These are phyloP conservation scores for Lachancea quebecensis DNA, from an alignment of 805 yeast species.

Conservation along the genomic window DNA sequence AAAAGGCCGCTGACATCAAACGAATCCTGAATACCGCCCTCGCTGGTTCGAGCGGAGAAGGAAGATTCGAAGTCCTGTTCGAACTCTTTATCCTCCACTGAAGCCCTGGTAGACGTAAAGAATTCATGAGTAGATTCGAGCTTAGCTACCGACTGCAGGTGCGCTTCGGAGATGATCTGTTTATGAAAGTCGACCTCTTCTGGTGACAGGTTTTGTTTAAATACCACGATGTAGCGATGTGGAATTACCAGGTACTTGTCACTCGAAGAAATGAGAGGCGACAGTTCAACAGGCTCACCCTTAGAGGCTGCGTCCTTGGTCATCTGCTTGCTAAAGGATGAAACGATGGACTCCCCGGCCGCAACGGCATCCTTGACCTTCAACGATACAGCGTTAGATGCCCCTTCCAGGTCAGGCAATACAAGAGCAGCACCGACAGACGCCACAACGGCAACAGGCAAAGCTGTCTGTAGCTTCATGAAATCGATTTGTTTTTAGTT, in stretches of 20 bases:
- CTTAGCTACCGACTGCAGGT: slow-evolving; percentile 37
- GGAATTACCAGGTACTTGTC: slow-evolving; percentile 48
- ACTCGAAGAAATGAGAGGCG: slow-evolving; percentile 43
- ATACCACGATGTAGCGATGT: slow-evolving; percentile 76
- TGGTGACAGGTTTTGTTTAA: slow-evolving; percentile 55
- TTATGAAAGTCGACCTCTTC: slow-evolving; percentile 58
- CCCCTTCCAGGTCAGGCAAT: slow-evolving; percentile 45
- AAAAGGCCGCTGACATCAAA: slow-evolving; percentile 53
- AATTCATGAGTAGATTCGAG: slow-evolving; percentile 33
- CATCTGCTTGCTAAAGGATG: slow-evolving; percentile 6
- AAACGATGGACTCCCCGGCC: slow-evolving; percentile 14
- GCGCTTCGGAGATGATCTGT: slow-evolving; percentile 54
- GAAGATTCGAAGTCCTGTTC: slow-evolving; percentile 10
- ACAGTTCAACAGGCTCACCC: slow-evolving; percentile 21
- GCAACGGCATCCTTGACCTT: slow-evolving; percentile 8
- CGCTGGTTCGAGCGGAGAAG: slow-evolving; percentile 7
- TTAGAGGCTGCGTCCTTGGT: slow-evolving; percentile 7
- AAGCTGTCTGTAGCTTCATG: slow-evolving; percentile 22
- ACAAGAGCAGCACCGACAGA: slow-evolving; percentile 47
- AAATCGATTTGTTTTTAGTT: background rate
- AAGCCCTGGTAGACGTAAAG: slow-evolving; percentile 29
- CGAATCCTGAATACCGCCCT: slow-evolving; percentile 52
- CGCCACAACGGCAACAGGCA: slow-evolving; percentile 33
- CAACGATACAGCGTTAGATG: slow-evolving; percentile 34
- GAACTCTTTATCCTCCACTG: slow-evolving; percentile 5